Evolutionary conservation across 306 rosid genomes (phyloP), one percentile per base, ranked within the genome.

Genomic region (Clitoria ternatea): DNA sequence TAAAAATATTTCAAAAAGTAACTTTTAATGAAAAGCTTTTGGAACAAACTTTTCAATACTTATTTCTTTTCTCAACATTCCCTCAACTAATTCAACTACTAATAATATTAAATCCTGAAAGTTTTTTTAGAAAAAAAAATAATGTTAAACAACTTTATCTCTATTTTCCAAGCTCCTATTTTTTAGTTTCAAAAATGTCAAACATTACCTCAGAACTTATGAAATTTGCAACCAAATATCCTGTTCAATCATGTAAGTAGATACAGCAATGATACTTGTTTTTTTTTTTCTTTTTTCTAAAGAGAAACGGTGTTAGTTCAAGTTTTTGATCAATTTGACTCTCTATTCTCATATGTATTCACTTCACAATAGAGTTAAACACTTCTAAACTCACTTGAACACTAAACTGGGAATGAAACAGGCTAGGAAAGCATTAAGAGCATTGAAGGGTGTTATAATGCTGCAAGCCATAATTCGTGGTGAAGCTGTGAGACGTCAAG

Each of bases 361-460:
- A 23, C 30, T 59, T 50, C n/a, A 15, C 26, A 24, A 39, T 11
- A 73, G 35, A 53, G 19, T 29, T 11, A 22, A 49, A 61, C 37
- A 22, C 26, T 42, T 62, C 6, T 45, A 35, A 23, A 30, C 39
- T 80, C 24, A 57, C 43, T 65, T 66, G 59, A 72, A 67, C 45
- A 24, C 29, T n/a, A 14, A 68, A 12, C 4, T 71, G 23, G 36
- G 35, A 77, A 72, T 55, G 78, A 27, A 79, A 84, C 77, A 89
- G 98, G 96, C 98, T 26, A 92, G 90, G 80, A 92, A 92, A 82
- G 96, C 98, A 37, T 44, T 90, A 72, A 78, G 84, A 79, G 96
- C 96, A 39, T 75, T 90, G 84, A 90, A 85, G 77, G 98, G 98
- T 66, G 69, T 92, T 20, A 90, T 90, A 56, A 85, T 79, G 79